Base-by-base conservation (phyloP, 1,284 basidiomycete genomes). In the Peniophora sp. region DNA sequence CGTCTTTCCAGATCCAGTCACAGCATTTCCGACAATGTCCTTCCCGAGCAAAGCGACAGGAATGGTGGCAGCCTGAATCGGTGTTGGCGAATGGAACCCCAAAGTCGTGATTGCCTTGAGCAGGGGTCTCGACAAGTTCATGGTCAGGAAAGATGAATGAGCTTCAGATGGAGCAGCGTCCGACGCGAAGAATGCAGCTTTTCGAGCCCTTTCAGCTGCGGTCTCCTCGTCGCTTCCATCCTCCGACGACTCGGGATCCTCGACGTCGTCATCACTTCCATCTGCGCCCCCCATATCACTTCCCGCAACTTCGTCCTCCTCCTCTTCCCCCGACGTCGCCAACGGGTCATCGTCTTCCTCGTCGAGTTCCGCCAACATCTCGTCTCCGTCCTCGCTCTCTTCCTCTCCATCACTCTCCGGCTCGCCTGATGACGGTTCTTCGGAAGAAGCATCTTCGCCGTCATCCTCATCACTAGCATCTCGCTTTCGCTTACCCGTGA, bases 1-100 rank as follows among this genome's bases (percentile, higher is more conserved):
- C 1, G 95, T 98, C 72, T 98, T 98, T 56, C 95, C 95, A 3
- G 92, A 96, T 56, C 95, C 95, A 10, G 95, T 98, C 11, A 96
- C 91, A 17, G 96, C 95, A 54, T 84, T 88, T 39, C 94, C 96
- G 48, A 99, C 93, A 39, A 98, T 81, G 66, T 98, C 95, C 62
- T 97, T 94, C 49, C 96, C 96, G 15, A 95, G 71, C 14, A 99
- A 78, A 23, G 92, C 94, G 44, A 95, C 84, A 11, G 95, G 95
- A 48, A 99, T 92, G 6, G 94, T 88, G 46, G 90, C 85, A 1
- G 89, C 81, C 69, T 99, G 95, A 50, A 99, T 98, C 1, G 96
- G 96, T 1, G 97, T 99, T 3, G 97, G 97, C 27, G 79, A 84
- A 47, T 78, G 70, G 65, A 97, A 93, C 34, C 83, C 81, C 39